Base-by-base conservation (phyloP, 805 yeast genomes). In the Cephaloascus fragrans region DNA sequence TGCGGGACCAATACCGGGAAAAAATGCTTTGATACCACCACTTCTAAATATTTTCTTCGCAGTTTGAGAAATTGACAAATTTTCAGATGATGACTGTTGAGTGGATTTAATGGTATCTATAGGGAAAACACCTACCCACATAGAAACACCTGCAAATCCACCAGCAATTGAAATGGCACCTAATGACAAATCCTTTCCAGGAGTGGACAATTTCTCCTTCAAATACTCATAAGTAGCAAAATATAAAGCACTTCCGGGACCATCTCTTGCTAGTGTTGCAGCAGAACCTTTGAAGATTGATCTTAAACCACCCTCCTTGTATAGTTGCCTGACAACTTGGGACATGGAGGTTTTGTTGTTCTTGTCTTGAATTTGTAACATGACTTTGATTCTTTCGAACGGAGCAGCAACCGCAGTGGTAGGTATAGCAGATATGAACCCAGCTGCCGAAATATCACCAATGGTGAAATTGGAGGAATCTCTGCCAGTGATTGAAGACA, bases 1-100 rank as follows among this genome's bases (percentile, higher is more conserved):
- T 2, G 97, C 97, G 4, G 98, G 97, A 0, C 96, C 97, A 18
- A 90, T 71, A 41, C 98, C 98, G 3, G 97, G 97, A 85, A 89
- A 90, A 64, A 90, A 90, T 0, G 94, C 96, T 56, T 79, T 83
- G 47, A 87, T 47, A 19, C 97, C 97, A 18, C 89, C 90, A 45
- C 75, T 75, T 4, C 64, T 57, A 56, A 88, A 87, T 37, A 90
- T 81, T 39, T 73, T 66, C 41, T 65, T 64, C 6, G 96, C 75
- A 28, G 87, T 88, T 43, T 73, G 73, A 3, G 65, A 56, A 57
- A 88, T 77, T 16, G 83, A 70, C 15, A 69, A 59, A 41, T 56
- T 67, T 19, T 64, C 60, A 43, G 73, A 67, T 16, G 84, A 74
- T 3, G 85, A 72, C 53, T 83, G 94, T 53, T 84, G 83, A 18